Conservation (phyloP, 2,329 filamentous ascomycete species). For the Aspergillus carbonarius region DNA sequence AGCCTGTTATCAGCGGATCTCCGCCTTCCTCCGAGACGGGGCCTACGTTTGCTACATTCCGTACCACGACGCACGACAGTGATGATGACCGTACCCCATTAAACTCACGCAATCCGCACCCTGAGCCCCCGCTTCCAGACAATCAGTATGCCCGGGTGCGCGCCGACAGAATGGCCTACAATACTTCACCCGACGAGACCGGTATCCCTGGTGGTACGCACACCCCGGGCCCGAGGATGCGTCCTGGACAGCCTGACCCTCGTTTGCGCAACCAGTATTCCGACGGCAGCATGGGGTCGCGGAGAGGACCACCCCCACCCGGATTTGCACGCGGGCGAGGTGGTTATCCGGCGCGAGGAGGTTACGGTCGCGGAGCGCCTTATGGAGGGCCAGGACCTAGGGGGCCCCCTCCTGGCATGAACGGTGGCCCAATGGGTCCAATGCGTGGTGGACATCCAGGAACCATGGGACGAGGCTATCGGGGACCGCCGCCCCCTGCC, state of each 20-base stretch:
- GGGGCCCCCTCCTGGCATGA: slow-evolving; percentile 41
- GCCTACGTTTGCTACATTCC: slow-evolving; percentile 50
- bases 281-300: slow-evolving; percentile 46
- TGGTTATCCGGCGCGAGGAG: slow-evolving; percentile 50
- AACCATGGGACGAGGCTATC: slow-evolving; percentile 41
- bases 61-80: slow-evolving; percentile 31
- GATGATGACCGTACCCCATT: slow-evolving; percentile 45
- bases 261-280: slow-evolving; percentile 49
- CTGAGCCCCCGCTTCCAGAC: slow-evolving; percentile 28
- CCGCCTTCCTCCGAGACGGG: slow-evolving; percentile 53
- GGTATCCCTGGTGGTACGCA: slow-evolving; percentile 37
- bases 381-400: slow-evolving; percentile 32
- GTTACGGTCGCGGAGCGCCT: slow-evolving; percentile 43
- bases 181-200: slow-evolving; percentile 37
- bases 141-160: slow-evolving; percentile 30
- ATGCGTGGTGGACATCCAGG: slow-evolving; percentile 38
- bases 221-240: slow-evolving; percentile 34
- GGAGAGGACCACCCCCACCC: slow-evolving; percentile 38
- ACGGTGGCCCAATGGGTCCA: slow-evolving; percentile 43
- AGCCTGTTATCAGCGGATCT: slow-evolving; percentile 56
- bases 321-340: slow-evolving; percentile 57
- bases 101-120: slow-evolving; percentile 34
- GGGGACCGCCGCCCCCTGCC: slow-evolving; percentile 51
- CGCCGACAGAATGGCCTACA: slow-evolving; percentile 32
- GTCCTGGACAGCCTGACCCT: slow-evolving; percentile 43